Base-by-base conservation (phyloP, 805 yeast genomes). In the Torulaspora gathmanii region DNA sequence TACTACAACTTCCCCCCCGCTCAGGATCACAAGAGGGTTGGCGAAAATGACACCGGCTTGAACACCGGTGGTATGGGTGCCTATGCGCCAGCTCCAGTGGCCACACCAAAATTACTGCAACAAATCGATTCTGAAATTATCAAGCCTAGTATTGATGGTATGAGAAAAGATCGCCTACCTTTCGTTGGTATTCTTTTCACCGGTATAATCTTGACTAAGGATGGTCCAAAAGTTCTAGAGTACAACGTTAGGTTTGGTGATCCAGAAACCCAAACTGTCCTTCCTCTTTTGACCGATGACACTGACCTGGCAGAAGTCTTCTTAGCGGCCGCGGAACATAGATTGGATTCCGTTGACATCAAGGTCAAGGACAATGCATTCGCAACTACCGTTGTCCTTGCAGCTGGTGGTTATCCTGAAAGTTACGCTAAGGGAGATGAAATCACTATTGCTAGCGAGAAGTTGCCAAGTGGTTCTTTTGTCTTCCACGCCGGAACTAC, bases 41-140 rank as follows among this genome's bases (percentile, higher is more conserved):
- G 95, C 45, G 87, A 95, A 60, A 90, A 90, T 49, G 99, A 93
- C 66, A 72, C 80, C 31, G 99, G 99, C 20, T 75, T 91, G 51
- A 93, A 93, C 71, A 93, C 99, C 30, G 99, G 99, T 56, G 99
- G 99, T 52, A 93, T 93, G 99, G 99, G 99, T 53, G 95, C 98
- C 6, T 93, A 93, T 62, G 93, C 98, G 6, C 99, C 99, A 26
- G 95, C 98, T 9, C 99, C 99, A 45, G 74, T 88, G 51, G 98
- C 95, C 15, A 87, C 97, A 15, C 81, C 87, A 2, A 73, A 76
- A 19, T 64, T 93, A 29, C 67, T 90, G 58, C 70, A 74, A 50
- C 73, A 80, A 66, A 89, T 93, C 62, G 80, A 89, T 60, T 70
- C 73, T 38, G 72, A 76, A n/a, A 77, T 95, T 57, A 77, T 95